Evolutionary conservation across 495 filamentous ascomycete genomes (phyloP), one percentile per base, ranked within the genome.

Genomic region (Podospora conica): DNA sequence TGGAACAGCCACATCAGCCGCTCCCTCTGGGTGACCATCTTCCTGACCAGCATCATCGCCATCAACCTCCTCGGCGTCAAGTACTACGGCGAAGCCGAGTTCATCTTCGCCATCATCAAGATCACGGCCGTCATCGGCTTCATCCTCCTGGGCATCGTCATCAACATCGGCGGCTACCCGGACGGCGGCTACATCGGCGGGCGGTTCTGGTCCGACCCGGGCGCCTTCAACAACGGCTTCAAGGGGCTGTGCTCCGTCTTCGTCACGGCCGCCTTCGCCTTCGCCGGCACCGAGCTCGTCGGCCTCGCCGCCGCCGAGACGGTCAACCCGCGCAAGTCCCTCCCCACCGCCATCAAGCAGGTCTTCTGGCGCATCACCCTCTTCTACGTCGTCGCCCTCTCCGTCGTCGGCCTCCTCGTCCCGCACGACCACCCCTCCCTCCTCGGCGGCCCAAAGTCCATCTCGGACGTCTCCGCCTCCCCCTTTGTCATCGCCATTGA

Each of bases 351-450:
- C 55, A 86, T 93, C 71, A 96, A 96, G 75, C 92, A 97, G 76
- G 92, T 97, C 40, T 97, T 97, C 78, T 97, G 93, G 93, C 89
- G 93, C 73, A 97, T 97, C 76, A 86, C 87, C 18, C 83, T 97
- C 68, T 94, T 96, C 77, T 96, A 96, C 76, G 79, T 94, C 28
- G 86, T 92, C 60, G 88, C 89, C 3, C 82, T 94, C 3, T 85
- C 83, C 22, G 73, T 94, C 0, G 84, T 96, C 62, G 91, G 91
- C 12, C 78, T 93, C 2, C 79, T 93, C 6, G 90, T 96, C 7
- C 88, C 87, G 0, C 92, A 90, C 74, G 79, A 81, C 68, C 83
- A 95, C 61, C 48, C 69, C 0, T 77, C 79, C 15, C 86, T 96
- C 0, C 75, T 93, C 1, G 79, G 70, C 1, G 79, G 70, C n/a